Percentiles rank a stretch among this genome's conserved stretches.
Evolutionary conservation across 148 eudicot species (phyloP).

Genomic region (Hydrangea macrophylla): DNA sequence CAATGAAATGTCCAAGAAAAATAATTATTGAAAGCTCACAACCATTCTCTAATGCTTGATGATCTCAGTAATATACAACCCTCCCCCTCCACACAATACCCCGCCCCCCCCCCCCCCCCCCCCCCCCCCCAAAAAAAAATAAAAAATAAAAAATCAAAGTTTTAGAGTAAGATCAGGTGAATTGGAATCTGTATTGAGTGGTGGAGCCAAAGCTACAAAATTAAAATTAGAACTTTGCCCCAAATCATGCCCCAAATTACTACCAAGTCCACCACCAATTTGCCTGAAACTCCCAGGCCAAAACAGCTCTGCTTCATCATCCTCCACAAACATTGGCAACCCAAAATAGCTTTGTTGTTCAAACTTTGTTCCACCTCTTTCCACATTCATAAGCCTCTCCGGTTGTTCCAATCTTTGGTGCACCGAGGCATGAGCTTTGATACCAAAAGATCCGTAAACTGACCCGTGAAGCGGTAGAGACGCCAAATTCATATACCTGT

Average conservation of each 20-base stretch:
- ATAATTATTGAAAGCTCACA: not conserved
- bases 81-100: too few species aligned
- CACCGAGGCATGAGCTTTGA: conserved; percentile 43
- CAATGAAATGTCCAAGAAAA: too few species aligned
- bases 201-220: conserved; percentile 26
- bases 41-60: conserved; percentile 1
- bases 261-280: conserved; percentile 12
- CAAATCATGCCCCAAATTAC: conserved; percentile 4
- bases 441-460: conserved; percentile 34
- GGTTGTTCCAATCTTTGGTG: conserved; percentile 30
- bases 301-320: conserved; percentile 32
- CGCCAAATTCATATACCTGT: conserved; percentile 47
- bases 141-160: conserved; percentile 21
- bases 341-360: conserved; percentile 29
- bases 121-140: too few species aligned
- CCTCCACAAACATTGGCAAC: conserved; percentile 30
- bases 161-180: conserved; percentile 47
- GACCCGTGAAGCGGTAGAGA: conserved; percentile 50
- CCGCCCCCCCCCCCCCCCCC: too few species aligned
- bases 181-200: conserved; percentile 23
- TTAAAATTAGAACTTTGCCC: conserved; percentile 22
- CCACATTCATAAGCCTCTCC: too few species aligned
- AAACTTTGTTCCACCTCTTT: conserved; percentile 35
- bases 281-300: conserved; percentile 55
- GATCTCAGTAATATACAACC: conserved; percentile 27